Base-by-base conservation (phyloP, 139 green algal genomes). In the Chlorella sp. region DNA sequence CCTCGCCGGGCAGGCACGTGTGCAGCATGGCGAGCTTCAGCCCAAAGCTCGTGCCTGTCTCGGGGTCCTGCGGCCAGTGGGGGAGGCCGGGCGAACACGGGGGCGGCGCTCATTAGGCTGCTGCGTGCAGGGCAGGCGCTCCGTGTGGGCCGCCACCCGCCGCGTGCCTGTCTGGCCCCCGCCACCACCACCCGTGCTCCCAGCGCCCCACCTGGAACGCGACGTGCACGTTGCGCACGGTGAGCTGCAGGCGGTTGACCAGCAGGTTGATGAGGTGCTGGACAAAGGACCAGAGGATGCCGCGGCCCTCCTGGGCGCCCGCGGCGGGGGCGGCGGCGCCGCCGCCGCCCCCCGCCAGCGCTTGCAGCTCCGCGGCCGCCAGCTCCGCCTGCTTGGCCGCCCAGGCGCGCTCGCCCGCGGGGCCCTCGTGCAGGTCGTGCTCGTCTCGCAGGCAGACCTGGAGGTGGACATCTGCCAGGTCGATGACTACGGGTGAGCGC, bases 301-400 rank as follows among this genome's bases (percentile, higher is more conserved):
- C 77, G 27, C 46, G 40, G n/a, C 48, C 23, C 9, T 25, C 29
- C 40, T n/a, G 58, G n/a, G 50, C 56, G n/a, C 42, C 71, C 56
- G 58, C 48, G 42, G 17, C 61, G n/a, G n/a, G n/a, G n/a, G n/a
- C n/a, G n/a, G n/a, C n/a, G n/a, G n/a, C n/a, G 38, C 65, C 61
- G 50, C 65, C 59, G 56, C 73, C 61, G 33, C 62, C 53, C 38
- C 73, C 62, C 3, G 68, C 56, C 19, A 75, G 38, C 33, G 8
- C 43, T 15, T 83, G 77, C 25, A 92, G 82, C 86, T 95, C 89
- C 23, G 87, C 83, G 17, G 88, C 90, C n/a, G 90, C 90, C 38
- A 95, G 79, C 78, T 90, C 77, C 1, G 88, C 91, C 50, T 91
- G 86, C 82, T 95, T 96, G 41, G 89, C 86, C 42, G 86, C 83